phyloP scores from a whole-genome alignment of 768 basidiomycete species.

The Gelatoporia subvermispora region DNA sequence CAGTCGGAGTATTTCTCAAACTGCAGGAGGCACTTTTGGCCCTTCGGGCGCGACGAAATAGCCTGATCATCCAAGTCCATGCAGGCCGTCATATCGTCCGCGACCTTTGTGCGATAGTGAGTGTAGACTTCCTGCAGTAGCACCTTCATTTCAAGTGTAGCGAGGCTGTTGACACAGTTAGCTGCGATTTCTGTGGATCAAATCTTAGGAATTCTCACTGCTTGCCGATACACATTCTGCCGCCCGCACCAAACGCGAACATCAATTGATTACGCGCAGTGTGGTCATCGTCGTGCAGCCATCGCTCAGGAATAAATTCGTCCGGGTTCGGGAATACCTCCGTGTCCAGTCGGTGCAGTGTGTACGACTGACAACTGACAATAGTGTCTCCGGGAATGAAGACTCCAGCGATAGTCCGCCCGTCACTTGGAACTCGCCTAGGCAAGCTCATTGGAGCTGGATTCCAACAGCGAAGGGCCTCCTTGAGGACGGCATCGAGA shows the following conservation, averaged over 20 bases:
- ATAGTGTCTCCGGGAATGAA: constrained; percentile 87
- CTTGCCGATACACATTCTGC: constrained; percentile 20
- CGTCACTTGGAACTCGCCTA: constrained; percentile 79
- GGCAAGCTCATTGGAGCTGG: constrained; percentile 95
- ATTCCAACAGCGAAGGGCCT: constrained; percentile 85
- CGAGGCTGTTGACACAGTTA: constrained; percentile 6
- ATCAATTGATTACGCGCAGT: constrained; percentile 94
- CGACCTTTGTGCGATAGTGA: constrained; percentile 10
- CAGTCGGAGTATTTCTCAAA: constrained; percentile 13
- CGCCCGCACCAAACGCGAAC: constrained; percentile 44
- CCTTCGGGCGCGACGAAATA: constrained; percentile 16
- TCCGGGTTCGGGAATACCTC: constrained; percentile 86
- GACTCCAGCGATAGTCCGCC: constrained; percentile 84
- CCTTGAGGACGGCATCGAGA: constrained; percentile 87
- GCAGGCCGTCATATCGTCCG: constrained; percentile 14
- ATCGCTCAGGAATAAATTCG: constrained; percentile 80
- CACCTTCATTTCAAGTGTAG: constrained; percentile 18
- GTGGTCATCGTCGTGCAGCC: constrained; percentile 72
- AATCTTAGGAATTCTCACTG: constrained; percentile 8
- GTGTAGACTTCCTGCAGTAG: constrained; percentile 16
- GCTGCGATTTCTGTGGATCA: too few relatives aligned
- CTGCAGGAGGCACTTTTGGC: constrained; percentile 11
- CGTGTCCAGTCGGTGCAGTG: constrained; percentile 72
- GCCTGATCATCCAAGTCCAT: constrained; percentile 18
- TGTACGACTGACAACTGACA: constrained; percentile 93